phyloP scores from a whole-genome alignment of 495 filamentous ascomycete species.

The Hyaloscypha hepaticicola region DNA sequence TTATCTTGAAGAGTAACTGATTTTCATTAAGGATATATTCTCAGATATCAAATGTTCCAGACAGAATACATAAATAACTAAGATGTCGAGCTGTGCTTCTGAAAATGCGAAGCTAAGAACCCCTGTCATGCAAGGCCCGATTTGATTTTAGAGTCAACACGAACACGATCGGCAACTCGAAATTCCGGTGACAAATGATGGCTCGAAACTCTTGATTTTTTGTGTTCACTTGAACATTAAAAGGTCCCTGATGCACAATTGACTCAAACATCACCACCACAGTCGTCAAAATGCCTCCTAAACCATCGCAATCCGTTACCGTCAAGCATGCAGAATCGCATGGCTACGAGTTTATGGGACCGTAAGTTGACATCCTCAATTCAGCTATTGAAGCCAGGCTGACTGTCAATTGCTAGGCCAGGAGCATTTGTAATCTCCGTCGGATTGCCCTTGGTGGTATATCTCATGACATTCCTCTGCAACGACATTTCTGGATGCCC shows the following conservation, averaged over 20 bases:
- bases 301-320: slow-evolving; percentile 17
- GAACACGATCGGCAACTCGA: slow-evolving; percentile 9
- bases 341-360: slow-evolving; percentile 82
- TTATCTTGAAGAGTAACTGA: too few species aligned
- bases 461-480: slow-evolving; percentile 77
- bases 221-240: neutral
- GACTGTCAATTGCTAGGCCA: slow-evolving; percentile 49
- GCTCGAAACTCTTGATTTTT: neutral
- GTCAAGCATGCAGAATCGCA: slow-evolving; percentile 21
- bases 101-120: too few species aligned
- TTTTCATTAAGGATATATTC: too few species aligned
- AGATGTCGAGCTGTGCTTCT: too few species aligned
- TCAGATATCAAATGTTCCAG: too few species aligned
- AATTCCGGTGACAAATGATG: neutral
- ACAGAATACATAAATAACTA: too few species aligned
- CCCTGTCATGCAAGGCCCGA: neutral
- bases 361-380: slow-evolving; percentile 59
- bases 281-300: slow-evolving; percentile 26
- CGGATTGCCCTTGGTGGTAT: slow-evolving; percentile 73
- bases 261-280: neutral
- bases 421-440: slow-evolving; percentile 74
- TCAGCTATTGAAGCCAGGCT: slow-evolving; percentile 21
- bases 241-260: slow-evolving; percentile 7
- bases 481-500: slow-evolving; percentile 93
- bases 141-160: neutral